A percentile compares a stretch with the other conserved stretches of the same genome.
Conservation (phyloP, 805 yeast species). For the Ogataea kodamae region DNA sequence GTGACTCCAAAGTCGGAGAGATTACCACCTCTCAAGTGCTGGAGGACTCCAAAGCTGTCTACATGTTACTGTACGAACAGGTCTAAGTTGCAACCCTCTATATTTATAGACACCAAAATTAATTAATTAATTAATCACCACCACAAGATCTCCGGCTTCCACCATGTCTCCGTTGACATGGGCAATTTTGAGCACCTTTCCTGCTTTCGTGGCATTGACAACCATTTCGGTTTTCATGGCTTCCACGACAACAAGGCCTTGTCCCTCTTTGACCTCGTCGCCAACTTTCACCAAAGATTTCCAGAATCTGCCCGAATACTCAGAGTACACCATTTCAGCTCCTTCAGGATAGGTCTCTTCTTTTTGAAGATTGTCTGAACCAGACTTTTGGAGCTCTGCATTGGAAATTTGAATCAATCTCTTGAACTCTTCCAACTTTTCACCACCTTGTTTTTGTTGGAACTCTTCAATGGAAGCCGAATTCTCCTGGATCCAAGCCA, state of each 20-base stretch:
- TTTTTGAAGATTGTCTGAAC: slow-evolving; percentile 43
- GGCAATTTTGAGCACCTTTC: slow-evolving; percentile 67
- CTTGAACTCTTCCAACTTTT: slow-evolving; percentile 81
- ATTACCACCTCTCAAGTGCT: slow-evolving; percentile 54
- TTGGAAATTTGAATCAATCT: slow-evolving; percentile 77
- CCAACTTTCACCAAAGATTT: slow-evolving; percentile 81
- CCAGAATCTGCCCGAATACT: slow-evolving; percentile 97
- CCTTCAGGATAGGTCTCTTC: slow-evolving; percentile 65
- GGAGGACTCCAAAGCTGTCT: slow-evolving; percentile 70
- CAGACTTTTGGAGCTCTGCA: slow-evolving; percentile 59
- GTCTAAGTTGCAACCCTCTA: no score
- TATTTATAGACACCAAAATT: background rate
- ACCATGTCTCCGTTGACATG: slow-evolving; percentile 94
- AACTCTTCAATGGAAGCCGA: slow-evolving; percentile 67
- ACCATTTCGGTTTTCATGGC: slow-evolving; percentile 99
- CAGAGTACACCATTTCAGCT: slow-evolving; percentile 85
- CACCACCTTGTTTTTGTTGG: slow-evolving; percentile 67
- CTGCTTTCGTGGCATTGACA: slow-evolving; percentile 65
- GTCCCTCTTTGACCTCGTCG: slow-evolving; percentile 67
- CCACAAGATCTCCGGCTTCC: slow-evolving; percentile 94
- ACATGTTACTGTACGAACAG: slow-evolving; percentile 79
- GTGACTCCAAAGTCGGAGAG: slow-evolving; percentile 72
- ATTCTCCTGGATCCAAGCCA: slow-evolving; percentile 74
- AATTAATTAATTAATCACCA: slow-evolving; percentile 44
- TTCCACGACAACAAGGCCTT: slow-evolving; percentile 83